A percentile compares a stretch with the other conserved stretches of the same genome.
phyloP scores from a whole-genome alignment of 2,329 filamentous ascomycete genomes.

The Cladophialophora psammophila region DNA sequence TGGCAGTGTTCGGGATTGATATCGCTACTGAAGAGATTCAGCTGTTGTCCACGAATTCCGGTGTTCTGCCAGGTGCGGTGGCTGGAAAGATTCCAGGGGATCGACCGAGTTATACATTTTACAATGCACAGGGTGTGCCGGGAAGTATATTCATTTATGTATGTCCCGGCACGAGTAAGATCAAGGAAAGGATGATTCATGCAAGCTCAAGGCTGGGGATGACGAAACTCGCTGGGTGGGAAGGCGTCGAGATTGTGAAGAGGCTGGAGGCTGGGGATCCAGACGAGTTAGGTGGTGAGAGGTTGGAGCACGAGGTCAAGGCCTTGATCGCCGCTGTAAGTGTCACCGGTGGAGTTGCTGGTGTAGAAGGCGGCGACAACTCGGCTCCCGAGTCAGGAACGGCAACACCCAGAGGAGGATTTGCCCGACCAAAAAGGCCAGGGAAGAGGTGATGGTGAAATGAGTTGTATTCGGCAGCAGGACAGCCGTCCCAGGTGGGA shows the following conservation, averaged over 20 bases:
- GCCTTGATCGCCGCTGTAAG: slow-evolving; percentile 17
- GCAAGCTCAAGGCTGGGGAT: slow-evolving; percentile 64
- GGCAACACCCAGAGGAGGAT: slow-evolving; percentile 59
- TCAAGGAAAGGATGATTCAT: slow-evolving; percentile 72
- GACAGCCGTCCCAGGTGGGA: background rate
- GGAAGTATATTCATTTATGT: slow-evolving; percentile 69
- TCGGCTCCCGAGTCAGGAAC: slow-evolving; percentile 50
- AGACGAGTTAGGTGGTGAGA: slow-evolving; percentile 62
- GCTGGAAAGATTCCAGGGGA: slow-evolving; percentile 57
- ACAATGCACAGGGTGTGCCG: slow-evolving; percentile 42
- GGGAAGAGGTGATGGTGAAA: slow-evolving; percentile 49
- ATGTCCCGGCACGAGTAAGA: slow-evolving; percentile 66
- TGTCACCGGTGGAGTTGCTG: slow-evolving; percentile 18
- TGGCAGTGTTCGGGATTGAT: slow-evolving; percentile 52
- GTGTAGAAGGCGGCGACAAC: slow-evolving; percentile 20
- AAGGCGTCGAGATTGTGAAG: slow-evolving; percentile 65
- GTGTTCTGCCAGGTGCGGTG: slow-evolving; percentile 54
- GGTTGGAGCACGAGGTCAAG: slow-evolving; percentile 61
- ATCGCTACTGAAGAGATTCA: slow-evolving; percentile 62
- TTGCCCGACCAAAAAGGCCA: slow-evolving; percentile 70
- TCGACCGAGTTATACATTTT: slow-evolving; percentile 68
- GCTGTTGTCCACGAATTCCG: slow-evolving; percentile 50
- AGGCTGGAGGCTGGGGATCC: slow-evolving; percentile 68
- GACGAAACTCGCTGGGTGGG: slow-evolving; percentile 61
- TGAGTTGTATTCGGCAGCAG: background rate